A percentile compares a stretch with the other conserved stretches of the same genome.
Evolutionary conservation across 1,284 basidiomycete genomes (phyloP).

Genomic region (Cryptococcus sp.): DNA sequence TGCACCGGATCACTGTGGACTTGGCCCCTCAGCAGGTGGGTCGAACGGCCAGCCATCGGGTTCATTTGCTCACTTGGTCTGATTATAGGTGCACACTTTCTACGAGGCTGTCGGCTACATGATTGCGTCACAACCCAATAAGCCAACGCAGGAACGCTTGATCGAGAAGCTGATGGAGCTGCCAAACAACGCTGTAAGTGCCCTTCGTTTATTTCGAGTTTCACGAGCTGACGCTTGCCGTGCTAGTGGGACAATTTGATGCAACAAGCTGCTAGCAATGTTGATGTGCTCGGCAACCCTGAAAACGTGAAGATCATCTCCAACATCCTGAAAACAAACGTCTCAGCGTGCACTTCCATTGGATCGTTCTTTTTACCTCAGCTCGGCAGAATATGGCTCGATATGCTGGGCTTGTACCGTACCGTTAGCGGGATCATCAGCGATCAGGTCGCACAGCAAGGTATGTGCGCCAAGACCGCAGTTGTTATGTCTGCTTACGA

Average conservation of each 20-base stretch:
- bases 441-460: slow-evolving; percentile 84
- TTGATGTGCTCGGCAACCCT: slow-evolving; percentile 85
- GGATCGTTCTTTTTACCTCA: slow-evolving; percentile 97
- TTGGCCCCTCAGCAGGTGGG: slow-evolving; percentile 86
- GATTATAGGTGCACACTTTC: slow-evolving; percentile 76
- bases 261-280: slow-evolving; percentile 90
- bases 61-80: background rate
- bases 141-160: slow-evolving; percentile 91
- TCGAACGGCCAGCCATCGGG: background rate
- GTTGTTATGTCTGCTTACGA: background rate
- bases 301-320: slow-evolving; percentile 98
- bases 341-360: slow-evolving; percentile 95
- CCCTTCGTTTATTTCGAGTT: background rate
- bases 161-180: slow-evolving; percentile 96
- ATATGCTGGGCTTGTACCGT: slow-evolving; percentile 98
- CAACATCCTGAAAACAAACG: slow-evolving; percentile 98
- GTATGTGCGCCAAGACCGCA: slow-evolving; percentile 50
- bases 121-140: slow-evolving; percentile 99
- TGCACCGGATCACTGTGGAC: slow-evolving; percentile 95
- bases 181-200: slow-evolving; percentile 89
- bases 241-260: slow-evolving; percentile 93
- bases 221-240: background rate
- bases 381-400: slow-evolving; percentile 92
- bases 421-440: slow-evolving; percentile 98
- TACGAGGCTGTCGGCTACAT: slow-evolving; percentile 99